Evolutionary conservation across 1,139 yeast genomes (phyloP).

Genomic region (Entelexis paramagnoliae): DNA sequence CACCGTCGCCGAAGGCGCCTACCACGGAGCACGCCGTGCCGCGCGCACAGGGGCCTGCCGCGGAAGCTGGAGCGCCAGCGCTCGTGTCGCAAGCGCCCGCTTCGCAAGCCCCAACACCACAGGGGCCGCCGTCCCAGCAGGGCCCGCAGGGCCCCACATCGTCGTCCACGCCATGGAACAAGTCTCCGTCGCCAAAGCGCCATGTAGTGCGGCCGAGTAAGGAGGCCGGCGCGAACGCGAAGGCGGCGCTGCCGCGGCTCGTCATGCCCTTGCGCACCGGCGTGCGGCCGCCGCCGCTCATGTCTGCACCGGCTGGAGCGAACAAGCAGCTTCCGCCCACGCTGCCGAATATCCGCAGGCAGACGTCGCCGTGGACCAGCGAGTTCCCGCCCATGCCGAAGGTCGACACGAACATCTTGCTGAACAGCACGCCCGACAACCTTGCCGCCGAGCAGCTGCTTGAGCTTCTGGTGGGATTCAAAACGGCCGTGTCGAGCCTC

Average conservation of each 20-base stretch:
- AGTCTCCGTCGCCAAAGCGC: constrained; percentile 17
- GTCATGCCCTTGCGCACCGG: constrained; percentile 17
- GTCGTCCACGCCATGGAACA: constrained; percentile 3
- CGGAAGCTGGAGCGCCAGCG: no score
- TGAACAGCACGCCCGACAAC: constrained; percentile 30
- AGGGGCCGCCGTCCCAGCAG: neutral
- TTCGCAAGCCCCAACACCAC: no score
- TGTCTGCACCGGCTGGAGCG: constrained; percentile 16
- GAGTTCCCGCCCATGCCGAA: constrained; percentile 25
- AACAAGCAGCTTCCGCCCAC: constrained; percentile 2
- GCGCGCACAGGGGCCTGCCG: neutral
- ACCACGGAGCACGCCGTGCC: neutral
- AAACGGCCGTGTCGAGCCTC: constrained; percentile 26
- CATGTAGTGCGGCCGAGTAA: neutral
- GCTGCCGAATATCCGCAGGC: neutral
- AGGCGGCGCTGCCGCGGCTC: constrained; percentile 13
- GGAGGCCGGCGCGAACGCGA: neutral
- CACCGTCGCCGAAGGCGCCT: neutral
- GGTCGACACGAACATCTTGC: constrained; percentile 28
- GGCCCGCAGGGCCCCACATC: neutral
- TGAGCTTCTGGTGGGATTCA: constrained; percentile 26
- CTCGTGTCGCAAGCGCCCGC: no score
- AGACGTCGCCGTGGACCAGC: constrained; percentile 9
- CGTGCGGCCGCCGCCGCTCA: constrained; percentile 7
- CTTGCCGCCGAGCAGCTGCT: constrained; percentile 28